Percentiles rank a stretch among this genome's conserved stretches.
Conservation (phyloP, 352 stramenopile species). For the Globisporangium emineosum region DNA sequence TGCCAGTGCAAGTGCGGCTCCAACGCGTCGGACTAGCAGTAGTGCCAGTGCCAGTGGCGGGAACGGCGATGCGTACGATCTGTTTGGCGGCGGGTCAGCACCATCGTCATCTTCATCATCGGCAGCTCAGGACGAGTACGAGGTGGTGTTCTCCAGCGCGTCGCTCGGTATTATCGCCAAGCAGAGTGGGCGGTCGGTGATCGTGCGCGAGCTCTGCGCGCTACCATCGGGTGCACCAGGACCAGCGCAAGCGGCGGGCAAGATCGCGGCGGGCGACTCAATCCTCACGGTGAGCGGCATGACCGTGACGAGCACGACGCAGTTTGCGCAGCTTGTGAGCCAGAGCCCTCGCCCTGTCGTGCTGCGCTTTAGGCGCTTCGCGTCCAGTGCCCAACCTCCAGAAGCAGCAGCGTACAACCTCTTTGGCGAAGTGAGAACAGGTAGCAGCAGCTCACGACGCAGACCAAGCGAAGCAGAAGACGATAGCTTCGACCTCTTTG, state of each 20-base stretch:
- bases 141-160: conserved; percentile 57
- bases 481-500: conserved; percentile 9
- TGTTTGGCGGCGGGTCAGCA: conserved; percentile 18
- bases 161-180: conserved; percentile 72
- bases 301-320: conserved; percentile 55
- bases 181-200: conserved; percentile 53
- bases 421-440: conserved; percentile 48
- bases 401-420: conserved; percentile 50
- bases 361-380: conserved; percentile 55
- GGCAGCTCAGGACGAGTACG: conserved; percentile 51
- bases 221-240: conserved; percentile 44
- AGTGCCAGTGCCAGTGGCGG: neutral
- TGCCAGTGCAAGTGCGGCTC: neutral
- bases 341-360: conserved; percentile 56
- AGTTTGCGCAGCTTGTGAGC: conserved; percentile 73
- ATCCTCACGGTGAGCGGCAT: conserved; percentile 75
- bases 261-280: conserved; percentile 56
- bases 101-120: conserved; percentile 4
- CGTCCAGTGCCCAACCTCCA: conserved; percentile 25
- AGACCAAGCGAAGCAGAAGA: neutral
- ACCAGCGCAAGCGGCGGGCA: conserved; percentile 42
- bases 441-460: neutral
- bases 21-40: neutral
- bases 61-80: conserved; percentile 3
- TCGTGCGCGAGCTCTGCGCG: conserved; percentile 63